Evolutionary conservation across 148 eudicot species (phyloP).

Genomic region (Rhododendron henanense): DNA sequence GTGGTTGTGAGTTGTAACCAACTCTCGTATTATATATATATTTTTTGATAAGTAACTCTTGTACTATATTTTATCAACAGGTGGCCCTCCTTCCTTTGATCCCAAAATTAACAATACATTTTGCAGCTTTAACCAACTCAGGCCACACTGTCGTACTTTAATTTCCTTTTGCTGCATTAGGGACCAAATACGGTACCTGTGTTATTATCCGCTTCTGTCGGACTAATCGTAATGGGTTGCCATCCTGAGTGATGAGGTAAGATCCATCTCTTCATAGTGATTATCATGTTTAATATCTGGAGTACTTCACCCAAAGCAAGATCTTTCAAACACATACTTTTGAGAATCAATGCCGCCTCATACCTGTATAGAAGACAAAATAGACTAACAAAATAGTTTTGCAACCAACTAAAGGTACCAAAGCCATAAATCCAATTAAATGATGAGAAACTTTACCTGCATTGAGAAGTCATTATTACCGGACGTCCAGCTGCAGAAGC

Average conservation of each 20-base stretch:
- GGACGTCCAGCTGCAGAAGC: constrained; percentile 38
- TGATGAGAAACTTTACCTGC: constrained; percentile 33
- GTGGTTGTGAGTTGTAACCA: not conserved
- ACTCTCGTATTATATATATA: not conserved
- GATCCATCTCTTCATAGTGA: constrained; percentile 50
- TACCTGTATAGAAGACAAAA: constrained; percentile 28
- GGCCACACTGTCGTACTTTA: constrained; percentile 12
- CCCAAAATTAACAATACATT: constrained; percentile 12
- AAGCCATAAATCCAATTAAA: not conserved
- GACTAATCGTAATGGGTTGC: constrained; percentile 47
- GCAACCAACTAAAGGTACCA: constrained; percentile 8
- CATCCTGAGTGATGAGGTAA: constrained; percentile 48
- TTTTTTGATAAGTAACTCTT: not conserved
- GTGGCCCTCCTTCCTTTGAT: constrained; percentile 12
- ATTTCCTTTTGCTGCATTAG: constrained; percentile 12
- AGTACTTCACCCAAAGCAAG: constrained; percentile 46
- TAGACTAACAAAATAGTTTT: not conserved
- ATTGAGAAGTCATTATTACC: constrained; percentile 36
- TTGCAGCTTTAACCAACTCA: constrained; percentile 8
- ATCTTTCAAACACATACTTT: constrained; percentile 39
- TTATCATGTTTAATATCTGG: constrained; percentile 41
- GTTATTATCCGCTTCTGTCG: constrained; percentile 22
- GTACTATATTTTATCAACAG: not conserved
- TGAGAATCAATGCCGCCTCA: constrained; percentile 54
- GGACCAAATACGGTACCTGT: constrained; percentile 19